Evolutionary conservation across 2,329 filamentous ascomycete genomes (phyloP).

Genomic region (Aspergillus quadricinctus): DNA sequence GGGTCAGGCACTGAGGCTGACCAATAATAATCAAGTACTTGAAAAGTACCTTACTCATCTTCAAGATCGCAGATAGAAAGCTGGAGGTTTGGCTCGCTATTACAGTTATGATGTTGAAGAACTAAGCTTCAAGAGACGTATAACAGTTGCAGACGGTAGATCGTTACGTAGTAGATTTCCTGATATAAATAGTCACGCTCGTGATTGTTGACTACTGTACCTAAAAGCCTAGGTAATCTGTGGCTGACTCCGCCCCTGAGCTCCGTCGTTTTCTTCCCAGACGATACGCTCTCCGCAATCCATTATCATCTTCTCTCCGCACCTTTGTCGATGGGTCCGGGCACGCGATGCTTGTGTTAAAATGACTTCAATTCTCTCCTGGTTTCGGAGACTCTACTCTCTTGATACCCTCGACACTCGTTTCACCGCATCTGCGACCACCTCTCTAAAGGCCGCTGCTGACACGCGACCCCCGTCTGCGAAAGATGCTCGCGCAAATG

Average conservation of each 20-base stretch:
- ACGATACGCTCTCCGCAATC: constrained; percentile 1
- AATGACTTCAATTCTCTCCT: constrained; percentile 45
- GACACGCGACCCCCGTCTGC: constrained; percentile 44
- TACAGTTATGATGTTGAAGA: not conserved
- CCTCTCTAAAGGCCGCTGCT: constrained; percentile 58
- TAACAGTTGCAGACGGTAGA: not conserved
- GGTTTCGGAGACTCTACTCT: constrained; percentile 55
- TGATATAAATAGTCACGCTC: not conserved
- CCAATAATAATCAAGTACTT: not conserved
- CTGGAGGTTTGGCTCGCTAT: not conserved
- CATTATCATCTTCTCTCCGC: constrained; percentile 2
- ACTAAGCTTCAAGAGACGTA: not conserved
- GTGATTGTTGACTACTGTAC: not conserved
- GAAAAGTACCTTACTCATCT: not conserved
- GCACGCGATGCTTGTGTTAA: constrained; percentile 30
- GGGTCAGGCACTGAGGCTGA: not conserved
- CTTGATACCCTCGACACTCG: constrained; percentile 67
- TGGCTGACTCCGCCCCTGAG: constrained; percentile 16
- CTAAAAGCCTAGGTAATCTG: not conserved
- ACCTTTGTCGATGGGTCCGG: constrained; percentile 9
- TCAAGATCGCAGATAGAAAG: not conserved
- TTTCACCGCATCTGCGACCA: constrained; percentile 66
- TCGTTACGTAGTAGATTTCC: not conserved
- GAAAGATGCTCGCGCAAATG: constrained; percentile 35
- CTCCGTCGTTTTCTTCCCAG: constrained; percentile 8